Percentiles rank a stretch among this genome's conserved stretches.
Conservation (phyloP, 306 rosid species). For the Arachis stenosperma region DNA sequence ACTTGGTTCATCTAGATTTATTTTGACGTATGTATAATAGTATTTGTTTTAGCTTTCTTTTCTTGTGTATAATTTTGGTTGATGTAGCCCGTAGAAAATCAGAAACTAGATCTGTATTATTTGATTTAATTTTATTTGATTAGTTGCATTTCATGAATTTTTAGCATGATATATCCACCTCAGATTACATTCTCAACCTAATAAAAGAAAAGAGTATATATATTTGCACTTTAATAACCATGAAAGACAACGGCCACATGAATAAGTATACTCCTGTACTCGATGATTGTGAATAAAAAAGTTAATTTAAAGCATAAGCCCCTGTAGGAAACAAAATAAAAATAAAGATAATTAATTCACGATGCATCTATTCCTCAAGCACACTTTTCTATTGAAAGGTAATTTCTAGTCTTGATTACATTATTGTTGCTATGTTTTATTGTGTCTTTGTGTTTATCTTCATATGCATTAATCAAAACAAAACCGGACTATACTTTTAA, state of each 20-base stretch:
- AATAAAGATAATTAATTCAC: too few species aligned
- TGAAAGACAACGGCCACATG: not conserved
- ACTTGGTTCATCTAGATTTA: too few species aligned
- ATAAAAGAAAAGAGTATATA: too few species aligned
- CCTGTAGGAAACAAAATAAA: not conserved
- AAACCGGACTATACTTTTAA: too few species aligned
- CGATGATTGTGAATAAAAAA: not conserved
- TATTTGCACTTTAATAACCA: not conserved
- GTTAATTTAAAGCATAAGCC: not conserved
- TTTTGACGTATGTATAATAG: too few species aligned
- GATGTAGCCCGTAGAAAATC: not conserved
- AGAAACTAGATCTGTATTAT: not conserved
- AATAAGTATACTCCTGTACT: not conserved
- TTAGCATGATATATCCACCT: not conserved
- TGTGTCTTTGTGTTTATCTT: too few species aligned
- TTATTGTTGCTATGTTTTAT: too few species aligned
- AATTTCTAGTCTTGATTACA: too few species aligned
- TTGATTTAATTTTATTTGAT: not conserved
- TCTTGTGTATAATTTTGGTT: not conserved
- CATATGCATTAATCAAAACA: too few species aligned
- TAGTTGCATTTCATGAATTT: not conserved
- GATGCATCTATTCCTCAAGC: too few species aligned
- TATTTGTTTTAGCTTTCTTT: not conserved
- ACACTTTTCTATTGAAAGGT: too few species aligned
- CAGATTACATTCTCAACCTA: too few species aligned